Conservation (phyloP, 352 stramenopile species). For the Blastocystis hominis region DNA sequence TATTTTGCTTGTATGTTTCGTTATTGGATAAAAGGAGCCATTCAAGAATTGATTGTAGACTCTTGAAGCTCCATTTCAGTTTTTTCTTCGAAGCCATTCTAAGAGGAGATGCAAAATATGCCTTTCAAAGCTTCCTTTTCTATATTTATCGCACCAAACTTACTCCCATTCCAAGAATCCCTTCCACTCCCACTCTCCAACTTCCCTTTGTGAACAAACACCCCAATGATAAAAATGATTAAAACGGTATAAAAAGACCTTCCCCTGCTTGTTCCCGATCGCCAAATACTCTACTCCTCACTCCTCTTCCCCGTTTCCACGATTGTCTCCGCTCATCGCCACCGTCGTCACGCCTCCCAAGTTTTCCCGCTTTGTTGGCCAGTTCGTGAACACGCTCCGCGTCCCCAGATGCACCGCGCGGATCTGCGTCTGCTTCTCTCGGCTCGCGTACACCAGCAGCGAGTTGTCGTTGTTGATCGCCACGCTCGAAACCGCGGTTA, state of each 20-base stretch:
- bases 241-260: conserved; percentile 51
- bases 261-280: background rate
- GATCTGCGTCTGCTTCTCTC: background rate
- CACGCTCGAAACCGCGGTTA: background rate
- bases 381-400: conserved; percentile 6
- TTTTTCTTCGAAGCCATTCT: background rate
- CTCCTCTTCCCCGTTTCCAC: background rate
- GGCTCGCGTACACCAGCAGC: conserved; percentile 9
- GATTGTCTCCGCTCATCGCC: conserved; percentile 36
- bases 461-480: conserved; percentile 41
- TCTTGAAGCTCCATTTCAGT: background rate
- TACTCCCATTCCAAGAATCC: too few species aligned
- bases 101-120: background rate
- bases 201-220: background rate
- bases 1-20: background rate
- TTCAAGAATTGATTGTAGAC: background rate
- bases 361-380: background rate
- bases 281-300: conserved; percentile 45
- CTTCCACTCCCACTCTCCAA: background rate
- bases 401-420: background rate
- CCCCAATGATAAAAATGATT: conserved; percentile 48
- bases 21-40: background rate
- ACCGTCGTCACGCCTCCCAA: background rate
- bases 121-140: background rate
- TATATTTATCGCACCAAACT: background rate